A percentile compares a stretch with the other conserved stretches of the same genome.
Conservation (phyloP, 768 basidiomycete genomes). For the Boletus sp. region DNA sequence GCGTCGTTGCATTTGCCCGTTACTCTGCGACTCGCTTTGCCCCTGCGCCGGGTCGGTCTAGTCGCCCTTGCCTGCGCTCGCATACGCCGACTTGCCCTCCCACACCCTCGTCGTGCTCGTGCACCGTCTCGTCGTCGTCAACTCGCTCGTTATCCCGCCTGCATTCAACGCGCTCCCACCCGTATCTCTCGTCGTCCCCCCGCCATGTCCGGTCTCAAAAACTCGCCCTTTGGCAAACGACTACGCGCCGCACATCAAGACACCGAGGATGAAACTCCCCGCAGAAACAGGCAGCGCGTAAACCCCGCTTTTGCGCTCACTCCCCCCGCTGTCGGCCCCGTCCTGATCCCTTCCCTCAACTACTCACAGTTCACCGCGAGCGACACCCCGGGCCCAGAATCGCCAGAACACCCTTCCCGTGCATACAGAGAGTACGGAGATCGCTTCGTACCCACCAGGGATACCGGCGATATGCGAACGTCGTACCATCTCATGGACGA, state of each 20-base stretch:
- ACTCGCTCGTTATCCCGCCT: slow-evolving; percentile 2
- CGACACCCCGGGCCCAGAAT: slow-evolving; percentile 47
- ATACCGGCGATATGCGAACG: slow-evolving; percentile 58
- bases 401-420: slow-evolving; percentile 34
- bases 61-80: slow-evolving; percentile 2
- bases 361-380: slow-evolving; percentile 51
- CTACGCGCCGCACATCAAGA: slow-evolving; percentile 70
- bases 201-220: slow-evolving; percentile 73
- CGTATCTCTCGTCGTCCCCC: background rate
- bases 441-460: slow-evolving; percentile 65
- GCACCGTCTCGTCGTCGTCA: background rate
- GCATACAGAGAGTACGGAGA: slow-evolving; percentile 45
- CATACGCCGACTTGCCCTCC: background rate
- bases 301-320: slow-evolving; percentile 53
- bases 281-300: slow-evolving; percentile 50
- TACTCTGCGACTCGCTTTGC: slow-evolving; percentile 20
- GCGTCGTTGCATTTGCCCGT: slow-evolving; percentile 26
- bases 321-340: slow-evolving; percentile 32
- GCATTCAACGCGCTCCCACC: background rate
- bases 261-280: slow-evolving; percentile 49
- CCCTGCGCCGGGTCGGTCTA: slow-evolving; percentile 24
- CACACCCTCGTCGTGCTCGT: background rate
- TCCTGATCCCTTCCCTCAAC: slow-evolving; percentile 56
- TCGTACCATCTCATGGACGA: slow-evolving; percentile 61
- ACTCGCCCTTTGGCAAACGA: slow-evolving; percentile 82